Percentiles rank a stretch among this genome's conserved stretches.
phyloP scores from a whole-genome alignment of 805 yeast species.

The Myxozyma neotropica region DNA sequence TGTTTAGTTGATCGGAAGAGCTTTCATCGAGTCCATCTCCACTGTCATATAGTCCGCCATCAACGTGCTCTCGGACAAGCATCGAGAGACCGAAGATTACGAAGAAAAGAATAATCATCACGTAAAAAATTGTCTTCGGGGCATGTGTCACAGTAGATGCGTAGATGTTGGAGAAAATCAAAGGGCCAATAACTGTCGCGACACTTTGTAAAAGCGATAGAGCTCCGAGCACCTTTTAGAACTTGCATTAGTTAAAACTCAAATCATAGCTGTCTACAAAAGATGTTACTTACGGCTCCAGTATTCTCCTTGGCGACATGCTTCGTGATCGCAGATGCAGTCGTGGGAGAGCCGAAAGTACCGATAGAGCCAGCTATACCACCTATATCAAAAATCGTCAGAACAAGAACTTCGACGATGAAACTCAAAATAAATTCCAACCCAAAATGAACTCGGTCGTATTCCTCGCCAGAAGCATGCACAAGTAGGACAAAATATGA shows the following conservation, averaged over 20 bases:
- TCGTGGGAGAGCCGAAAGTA: constrained; percentile 24
- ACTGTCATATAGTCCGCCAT: constrained; percentile 30
- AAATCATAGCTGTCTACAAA: too few relatives aligned
- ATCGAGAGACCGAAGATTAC: constrained; percentile 9
- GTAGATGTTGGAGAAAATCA: constrained; percentile 23
- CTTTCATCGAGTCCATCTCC: constrained; percentile 8
- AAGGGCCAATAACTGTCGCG: constrained; percentile 26
- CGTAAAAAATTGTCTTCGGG: constrained; percentile 27
- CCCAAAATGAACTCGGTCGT: constrained; percentile 7
- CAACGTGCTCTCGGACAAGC: constrained; percentile 15
- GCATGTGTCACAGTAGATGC: constrained; percentile 28
- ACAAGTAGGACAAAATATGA: constrained; percentile 2
- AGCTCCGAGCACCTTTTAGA: constrained; percentile 31
- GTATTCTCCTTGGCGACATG: constrained; percentile 30
- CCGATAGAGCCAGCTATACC: constrained; percentile 20
- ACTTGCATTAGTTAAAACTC: not conserved
- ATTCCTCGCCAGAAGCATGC: constrained; percentile 10
- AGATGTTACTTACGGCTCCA: constrained; percentile 32
- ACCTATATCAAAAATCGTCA: constrained; percentile 7
- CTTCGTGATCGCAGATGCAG: constrained; percentile 31
- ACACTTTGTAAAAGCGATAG: constrained; percentile 26
- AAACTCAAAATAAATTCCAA: not conserved
- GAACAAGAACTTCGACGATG: not conserved
- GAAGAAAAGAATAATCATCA: not conserved
- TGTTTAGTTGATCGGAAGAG: not conserved